These are phyloP conservation scores for Hypoxylon fuscum DNA, from an alignment of 495 filamentous ascomycete genomes.

Conservation along the genomic window DNA sequence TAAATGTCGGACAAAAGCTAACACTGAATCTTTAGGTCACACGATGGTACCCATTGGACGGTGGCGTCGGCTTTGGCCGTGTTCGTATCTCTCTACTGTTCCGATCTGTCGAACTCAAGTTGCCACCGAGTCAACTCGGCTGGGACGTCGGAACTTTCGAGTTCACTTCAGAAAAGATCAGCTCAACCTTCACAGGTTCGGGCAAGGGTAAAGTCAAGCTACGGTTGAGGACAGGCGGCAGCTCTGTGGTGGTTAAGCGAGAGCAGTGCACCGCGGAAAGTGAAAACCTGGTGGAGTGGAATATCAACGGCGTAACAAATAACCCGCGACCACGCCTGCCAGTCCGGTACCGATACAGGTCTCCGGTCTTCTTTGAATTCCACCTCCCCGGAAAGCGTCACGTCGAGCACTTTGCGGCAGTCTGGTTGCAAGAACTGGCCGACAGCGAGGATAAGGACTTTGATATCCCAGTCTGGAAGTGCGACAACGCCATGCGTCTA, in stretches of 20 bases:
- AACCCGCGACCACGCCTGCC: conserved; percentile 73
- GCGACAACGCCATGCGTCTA: conserved; percentile 73
- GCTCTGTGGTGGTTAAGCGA: conserved; percentile 72
- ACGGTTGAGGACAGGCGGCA: conserved; percentile 84
- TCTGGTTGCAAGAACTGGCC: conserved; percentile 86
- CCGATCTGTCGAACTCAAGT: conserved; percentile 81
- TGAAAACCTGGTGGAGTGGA: conserved; percentile 71
- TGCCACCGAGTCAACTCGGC: conserved; percentile 83
- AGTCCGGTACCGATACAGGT: conserved; percentile 87
- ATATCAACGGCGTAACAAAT: conserved; percentile 66
- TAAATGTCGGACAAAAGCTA: conserved; percentile 63
- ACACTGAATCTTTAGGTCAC: conserved; percentile 42
- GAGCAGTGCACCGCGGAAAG: conserved; percentile 67
- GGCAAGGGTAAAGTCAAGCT: conserved; percentile 77
- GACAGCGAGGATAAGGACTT: conserved; percentile 80
- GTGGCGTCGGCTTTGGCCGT: conserved; percentile 79
- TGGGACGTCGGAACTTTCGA: conserved; percentile 94
- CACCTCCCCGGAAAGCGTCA: conserved; percentile 71
- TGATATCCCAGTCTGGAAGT: conserved; percentile 88
- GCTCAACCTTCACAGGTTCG: conserved; percentile 64
- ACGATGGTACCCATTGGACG: conserved; percentile 67
- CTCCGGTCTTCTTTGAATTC: conserved; percentile 89
- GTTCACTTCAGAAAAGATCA: conserved; percentile 73
- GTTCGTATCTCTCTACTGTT: conserved; percentile 90
- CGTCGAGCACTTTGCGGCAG: conserved; percentile 74